Base-by-base conservation (phyloP, 2,329 filamentous ascomycete genomes). In the Sporothrix brasiliensis region DNA sequence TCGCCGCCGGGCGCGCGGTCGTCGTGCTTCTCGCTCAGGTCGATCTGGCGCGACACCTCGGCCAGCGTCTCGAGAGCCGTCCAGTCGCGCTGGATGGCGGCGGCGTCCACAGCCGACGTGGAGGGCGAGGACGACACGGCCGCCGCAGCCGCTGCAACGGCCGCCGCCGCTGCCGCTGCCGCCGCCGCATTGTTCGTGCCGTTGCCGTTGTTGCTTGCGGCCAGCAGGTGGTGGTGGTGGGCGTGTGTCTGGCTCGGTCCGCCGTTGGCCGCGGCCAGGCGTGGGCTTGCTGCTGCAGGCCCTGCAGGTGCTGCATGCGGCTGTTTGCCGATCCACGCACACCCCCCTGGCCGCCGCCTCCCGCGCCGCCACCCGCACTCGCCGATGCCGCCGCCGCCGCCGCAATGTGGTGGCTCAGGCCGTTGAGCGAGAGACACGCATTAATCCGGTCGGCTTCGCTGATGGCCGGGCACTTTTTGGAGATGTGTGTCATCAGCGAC, bases 31-130 rank as follows among this genome's bases (percentile, higher is more conserved):
- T 89, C 86, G 72, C 83, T 86, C 19, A 88, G 83, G 75, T 91
- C 91, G 71, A 95, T 87, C 78, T 92, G 92, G 67, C 92, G 87
- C 66, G 93, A 96, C 0, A 94, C 93, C 80, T 97, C 93, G 44
- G 93, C 93, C 27, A 97, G 84, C 5, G 93, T 93, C 78, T 96
- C 92, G 50, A 97, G 83, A 1, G 92, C 92, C 72, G 92, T 93
- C 85, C 93, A 92, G 74, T 88, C 88, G 74, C 79, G 79, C 69
- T 79, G 78, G 50, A 78, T 77, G 70, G 79, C 76, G 1, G 84
- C 83, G 9, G 83, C 76, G 27, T 81, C 79, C 60, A 78, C 76
- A n/a, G 7, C 71, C 30, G 72, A 60, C 3, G 67, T 60, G 0
- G 71, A 61, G 16, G 73, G 52, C 1, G 72, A 71, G 14, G 70